Percentiles rank a stretch among this genome's conserved stretches.
Evolutionary conservation across 805 yeast genomes (phyloP).

Genomic region (Lipomyces sp.): DNA sequence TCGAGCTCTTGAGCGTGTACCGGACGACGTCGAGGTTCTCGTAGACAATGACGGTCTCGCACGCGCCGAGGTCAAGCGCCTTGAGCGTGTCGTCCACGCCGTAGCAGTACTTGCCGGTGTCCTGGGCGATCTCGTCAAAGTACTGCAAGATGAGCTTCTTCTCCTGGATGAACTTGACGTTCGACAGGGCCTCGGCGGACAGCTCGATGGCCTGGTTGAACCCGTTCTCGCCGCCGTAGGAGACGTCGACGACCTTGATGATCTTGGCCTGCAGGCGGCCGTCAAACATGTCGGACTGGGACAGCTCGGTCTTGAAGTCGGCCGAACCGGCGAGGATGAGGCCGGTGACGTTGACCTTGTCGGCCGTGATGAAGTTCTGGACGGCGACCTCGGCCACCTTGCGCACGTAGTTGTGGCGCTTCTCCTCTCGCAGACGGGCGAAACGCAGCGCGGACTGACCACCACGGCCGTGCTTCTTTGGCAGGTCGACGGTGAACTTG

Average conservation of each 20-base stretch:
- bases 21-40: constrained; percentile 87
- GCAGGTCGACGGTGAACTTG: constrained; percentile 94
- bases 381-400: constrained; percentile 98
- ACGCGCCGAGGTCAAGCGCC: constrained; percentile 94
- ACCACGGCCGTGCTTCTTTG: constrained; percentile 99
- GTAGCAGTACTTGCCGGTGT: constrained; percentile 95
- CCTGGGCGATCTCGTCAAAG: constrained; percentile 97
- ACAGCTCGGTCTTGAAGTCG: constrained; percentile 93
- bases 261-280: constrained; percentile 81
- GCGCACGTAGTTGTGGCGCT: constrained; percentile 97
- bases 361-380: constrained; percentile 91
- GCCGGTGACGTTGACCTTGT: constrained; percentile 92
- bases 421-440: constrained; percentile 97
- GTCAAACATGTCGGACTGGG: constrained; percentile 91
- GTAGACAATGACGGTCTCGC: constrained; percentile 86
- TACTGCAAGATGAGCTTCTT: constrained; percentile 88
- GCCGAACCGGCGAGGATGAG: constrained; percentile 98
- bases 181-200: constrained; percentile 93
- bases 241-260: constrained; percentile 89
- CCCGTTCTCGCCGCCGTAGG: constrained; percentile 99
- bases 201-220: constrained; percentile 98
- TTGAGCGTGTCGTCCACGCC: constrained; percentile 95
- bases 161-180: constrained; percentile 97
- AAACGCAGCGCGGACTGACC: constrained; percentile 99
- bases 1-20: constrained; percentile 77